These are phyloP conservation scores for Senna siamea DNA, from an alignment of 306 rosid species.

Conservation along the genomic window DNA sequence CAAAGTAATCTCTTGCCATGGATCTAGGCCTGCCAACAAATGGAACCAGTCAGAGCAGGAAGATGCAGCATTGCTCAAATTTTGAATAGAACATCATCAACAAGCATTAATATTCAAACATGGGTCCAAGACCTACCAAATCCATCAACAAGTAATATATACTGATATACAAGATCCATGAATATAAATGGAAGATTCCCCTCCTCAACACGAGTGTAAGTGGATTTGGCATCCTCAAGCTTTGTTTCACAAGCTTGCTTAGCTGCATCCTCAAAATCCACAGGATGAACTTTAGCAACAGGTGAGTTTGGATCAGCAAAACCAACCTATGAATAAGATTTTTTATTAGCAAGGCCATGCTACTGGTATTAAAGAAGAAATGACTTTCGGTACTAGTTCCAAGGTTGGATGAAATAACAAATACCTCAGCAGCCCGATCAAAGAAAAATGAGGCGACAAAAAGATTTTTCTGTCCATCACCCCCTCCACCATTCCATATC, in stretches of 20 bases:
- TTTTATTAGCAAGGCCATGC: slow-evolving; percentile 29
- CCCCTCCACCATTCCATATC: slow-evolving; percentile 94
- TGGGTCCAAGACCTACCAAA: slow-evolving; percentile 58
- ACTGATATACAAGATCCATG: slow-evolving; percentile 92
- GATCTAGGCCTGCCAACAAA: slow-evolving; percentile 68
- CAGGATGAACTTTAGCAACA: slow-evolving; percentile 62
- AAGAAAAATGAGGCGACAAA: slow-evolving; percentile 98
- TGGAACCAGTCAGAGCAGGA: slow-evolving; percentile 5
- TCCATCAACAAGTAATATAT: slow-evolving; percentile 75
- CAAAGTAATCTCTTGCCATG: slow-evolving; percentile 80
- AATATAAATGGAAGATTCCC: slow-evolving; percentile 77
- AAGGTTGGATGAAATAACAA: slow-evolving; percentile 10
- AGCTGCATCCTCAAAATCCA: slow-evolving; percentile 72
- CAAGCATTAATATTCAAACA: background rate
- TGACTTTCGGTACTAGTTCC: slow-evolving; percentile 2
- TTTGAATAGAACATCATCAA: slow-evolving; percentile 7
- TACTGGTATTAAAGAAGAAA: slow-evolving; percentile 1
- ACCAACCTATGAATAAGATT: slow-evolving; percentile 62
- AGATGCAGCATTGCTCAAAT: slow-evolving; percentile 11
- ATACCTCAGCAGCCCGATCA: slow-evolving; percentile 95
- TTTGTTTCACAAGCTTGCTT: slow-evolving; percentile 79
- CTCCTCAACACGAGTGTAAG: slow-evolving; percentile 54
- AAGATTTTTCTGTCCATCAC: slow-evolving; percentile 84
- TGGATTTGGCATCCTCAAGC: slow-evolving; percentile 60
- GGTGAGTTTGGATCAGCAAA: slow-evolving; percentile 72